Conservation (phyloP, 805 yeast species). For the Lipomyces starkeyi region DNA sequence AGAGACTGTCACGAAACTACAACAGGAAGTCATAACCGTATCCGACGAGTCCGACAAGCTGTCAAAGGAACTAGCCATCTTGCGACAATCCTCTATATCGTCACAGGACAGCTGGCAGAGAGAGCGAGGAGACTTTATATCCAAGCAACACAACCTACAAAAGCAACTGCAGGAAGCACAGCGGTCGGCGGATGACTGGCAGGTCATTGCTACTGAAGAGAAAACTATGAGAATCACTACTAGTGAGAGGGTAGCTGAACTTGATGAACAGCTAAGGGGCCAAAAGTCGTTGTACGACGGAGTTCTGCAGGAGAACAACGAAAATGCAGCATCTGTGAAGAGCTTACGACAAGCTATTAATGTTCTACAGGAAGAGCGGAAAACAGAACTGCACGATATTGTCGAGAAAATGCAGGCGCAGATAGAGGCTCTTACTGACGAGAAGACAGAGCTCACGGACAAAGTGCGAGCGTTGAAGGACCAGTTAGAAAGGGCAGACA, state of each 20-base stretch:
- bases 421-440: conserved; percentile 26
- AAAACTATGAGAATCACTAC: conserved; percentile 37
- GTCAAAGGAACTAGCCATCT: conserved; percentile 41
- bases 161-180: conserved; percentile 36
- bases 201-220: conserved; percentile 48
- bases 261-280: conserved; percentile 44
- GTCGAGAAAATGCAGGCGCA: conserved; percentile 39
- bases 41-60: conserved; percentile 43
- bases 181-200: conserved; percentile 43
- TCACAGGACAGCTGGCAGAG: conserved; percentile 39
- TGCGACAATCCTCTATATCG: conserved; percentile 38
- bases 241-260: conserved; percentile 40
- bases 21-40: conserved; percentile 48
- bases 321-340: conserved; percentile 38
- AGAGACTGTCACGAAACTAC: conserved; percentile 48
- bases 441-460: conserved; percentile 46
- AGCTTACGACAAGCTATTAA: conserved; percentile 46
- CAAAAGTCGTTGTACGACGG: conserved; percentile 37
- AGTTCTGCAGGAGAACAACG: conserved; percentile 16
- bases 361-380: conserved; percentile 40
- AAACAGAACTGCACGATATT: conserved; percentile 46
- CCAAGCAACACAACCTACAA: conserved; percentile 31
- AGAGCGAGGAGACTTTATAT: conserved; percentile 37
- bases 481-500: conserved; percentile 26
- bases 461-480: conserved; percentile 21